Conservation (phyloP, 1,139 yeast genomes). For the Saccharomyces hybrid region DNA sequence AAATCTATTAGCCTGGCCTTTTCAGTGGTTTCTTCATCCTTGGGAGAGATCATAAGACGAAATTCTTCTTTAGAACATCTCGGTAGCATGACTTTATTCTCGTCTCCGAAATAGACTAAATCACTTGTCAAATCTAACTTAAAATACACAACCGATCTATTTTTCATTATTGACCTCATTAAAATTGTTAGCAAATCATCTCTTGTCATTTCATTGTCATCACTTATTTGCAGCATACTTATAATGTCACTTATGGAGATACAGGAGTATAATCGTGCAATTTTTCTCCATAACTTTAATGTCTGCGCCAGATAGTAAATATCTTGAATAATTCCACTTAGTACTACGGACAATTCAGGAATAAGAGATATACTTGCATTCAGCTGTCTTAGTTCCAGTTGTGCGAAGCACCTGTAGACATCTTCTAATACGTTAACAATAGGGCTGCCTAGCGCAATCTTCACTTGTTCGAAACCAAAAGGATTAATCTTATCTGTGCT, state of each 20-base stretch:
- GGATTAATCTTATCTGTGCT: constrained; percentile 19
- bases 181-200: constrained; percentile 23
- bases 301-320: constrained; percentile 17
- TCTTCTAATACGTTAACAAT: constrained; percentile 12
- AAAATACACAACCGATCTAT: constrained; percentile 21
- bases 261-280: constrained; percentile 26
- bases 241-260: constrained; percentile 24
- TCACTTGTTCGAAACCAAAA: constrained; percentile 27
- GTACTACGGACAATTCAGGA: constrained; percentile 5
- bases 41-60: not conserved
- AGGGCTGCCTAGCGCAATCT: constrained; percentile 12
- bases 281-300: constrained; percentile 22
- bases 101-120: constrained; percentile 25
- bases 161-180: constrained; percentile 25
- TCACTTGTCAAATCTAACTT: constrained; percentile 26
- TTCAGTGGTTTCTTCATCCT: not conserved
- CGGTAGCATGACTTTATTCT: constrained; percentile 16
- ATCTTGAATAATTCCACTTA: constrained; percentile 12
- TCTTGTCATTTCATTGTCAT: constrained; percentile 11
- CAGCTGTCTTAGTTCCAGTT: constrained; percentile 12
- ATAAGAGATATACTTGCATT: constrained; percentile 12
- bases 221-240: constrained; percentile 12
- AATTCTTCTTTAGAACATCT: constrained; percentile 10
- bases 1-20: constrained; percentile 5
- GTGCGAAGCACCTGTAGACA: constrained; percentile 14